Base-by-base conservation (phyloP, 2,329 filamentous ascomycete species). In the Erysiphe pulchra region DNA sequence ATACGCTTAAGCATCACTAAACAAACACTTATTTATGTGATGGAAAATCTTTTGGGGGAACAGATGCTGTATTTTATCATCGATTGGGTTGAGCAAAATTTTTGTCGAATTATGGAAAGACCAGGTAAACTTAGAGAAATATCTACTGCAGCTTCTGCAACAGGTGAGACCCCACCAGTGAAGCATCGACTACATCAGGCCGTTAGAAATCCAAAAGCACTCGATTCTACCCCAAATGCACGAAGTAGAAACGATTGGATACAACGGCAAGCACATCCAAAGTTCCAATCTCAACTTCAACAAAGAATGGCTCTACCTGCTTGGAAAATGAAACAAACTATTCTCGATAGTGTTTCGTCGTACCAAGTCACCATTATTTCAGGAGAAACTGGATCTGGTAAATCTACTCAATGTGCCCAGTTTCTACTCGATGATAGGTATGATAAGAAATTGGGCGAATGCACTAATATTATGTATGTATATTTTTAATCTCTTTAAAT, bases 291-390 rank as follows among this genome's bases (percentile, higher is more conserved):
- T 44, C 92, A 93, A 80, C 64, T 85, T 49, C 62, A 67, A 16
- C 74, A 75, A 54, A 71, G 90, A 39, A 71, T 79, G 57, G 72
- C 69, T 42, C 64, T 98, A 2, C 90, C 90, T 2, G 90, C 90
- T 1, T 98, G 90, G 90, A 72, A 73, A 48, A 74, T 90, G 54
- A 76, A 74, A 53, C 76, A 87, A 17, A 66, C 70, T 1, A 82
- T 98, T 30, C 73, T 95, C 10, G 60, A 71, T 17, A 80, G 81
- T 0, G 81, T 98, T 43, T 70, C 70, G 38, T 65, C 69, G 4
- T 75, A 87, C 55, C 79, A 94, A 60, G 85, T 98, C 44, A 93
- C 84, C 0, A 94, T 98, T 55, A 90, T 98, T 54, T 92, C 86
- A 39, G 90, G 90, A 53, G 90, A 95, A 62, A 98, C 90, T 4